These are phyloP conservation scores for Oryza meridionalis DNA, from an alignment of 176 grass and related monocot species.

Conservation along the genomic window DNA sequence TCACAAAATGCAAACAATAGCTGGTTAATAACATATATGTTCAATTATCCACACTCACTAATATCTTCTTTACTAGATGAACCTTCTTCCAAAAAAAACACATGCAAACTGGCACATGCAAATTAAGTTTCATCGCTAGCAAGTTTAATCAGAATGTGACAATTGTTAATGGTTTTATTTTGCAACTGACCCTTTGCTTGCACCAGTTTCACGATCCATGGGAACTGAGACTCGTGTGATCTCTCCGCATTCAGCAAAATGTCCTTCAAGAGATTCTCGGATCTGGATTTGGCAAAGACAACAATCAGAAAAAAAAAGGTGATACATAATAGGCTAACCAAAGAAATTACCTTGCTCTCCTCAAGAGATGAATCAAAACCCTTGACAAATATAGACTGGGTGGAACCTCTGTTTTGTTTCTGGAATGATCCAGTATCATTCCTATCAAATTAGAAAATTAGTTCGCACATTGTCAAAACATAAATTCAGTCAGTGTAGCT, in stretches of 20 bases:
- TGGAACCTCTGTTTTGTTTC: slow-evolving; percentile 48
- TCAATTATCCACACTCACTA: background rate
- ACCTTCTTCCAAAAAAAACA: background rate
- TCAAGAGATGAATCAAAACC: slow-evolving; percentile 64
- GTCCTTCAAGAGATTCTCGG: slow-evolving; percentile 55
- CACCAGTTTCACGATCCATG: slow-evolving; percentile 61
- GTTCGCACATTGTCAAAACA: background rate
- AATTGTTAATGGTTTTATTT: background rate
- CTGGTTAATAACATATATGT: background rate
- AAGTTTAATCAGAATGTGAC: background rate
- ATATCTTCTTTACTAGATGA: background rate
- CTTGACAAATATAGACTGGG: slow-evolving; percentile 67
- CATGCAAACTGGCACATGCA: background rate
- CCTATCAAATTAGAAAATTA: slow-evolving; percentile 32
- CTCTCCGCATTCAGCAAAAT: slow-evolving; percentile 76
- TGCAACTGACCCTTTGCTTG: slow-evolving; percentile 69
- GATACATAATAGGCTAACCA: background rate
- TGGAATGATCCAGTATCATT: slow-evolving; percentile 63
- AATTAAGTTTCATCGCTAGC: background rate
- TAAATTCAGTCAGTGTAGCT: background rate
- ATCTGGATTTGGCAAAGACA: slow-evolving; percentile 50
- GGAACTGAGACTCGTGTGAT: slow-evolving; percentile 69
- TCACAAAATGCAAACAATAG: background rate
- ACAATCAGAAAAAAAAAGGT: background rate
- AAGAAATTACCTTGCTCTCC: slow-evolving; percentile 62